Conservation (phyloP, 2,329 filamentous ascomycete species). For the Thielaviopsis euricoi region DNA sequence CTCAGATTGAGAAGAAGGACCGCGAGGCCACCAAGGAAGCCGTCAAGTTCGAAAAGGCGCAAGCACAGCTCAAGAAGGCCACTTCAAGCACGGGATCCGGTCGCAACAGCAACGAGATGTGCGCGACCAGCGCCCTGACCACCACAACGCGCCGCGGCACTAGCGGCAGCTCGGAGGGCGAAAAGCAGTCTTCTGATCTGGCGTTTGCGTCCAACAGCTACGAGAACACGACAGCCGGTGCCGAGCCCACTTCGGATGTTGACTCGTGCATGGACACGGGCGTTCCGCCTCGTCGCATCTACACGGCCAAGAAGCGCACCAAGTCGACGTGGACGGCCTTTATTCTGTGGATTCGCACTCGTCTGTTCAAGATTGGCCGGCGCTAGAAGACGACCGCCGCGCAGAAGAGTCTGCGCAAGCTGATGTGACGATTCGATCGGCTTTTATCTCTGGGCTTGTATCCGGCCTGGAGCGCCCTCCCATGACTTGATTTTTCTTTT, state of each 20-base stretch:
- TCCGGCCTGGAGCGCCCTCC: neutral
- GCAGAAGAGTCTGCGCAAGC: neutral
- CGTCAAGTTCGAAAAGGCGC: slow-evolving; percentile 30
- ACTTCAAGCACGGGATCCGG: slow-evolving; percentile 19
- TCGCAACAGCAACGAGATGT: slow-evolving; percentile 10
- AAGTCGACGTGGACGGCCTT: slow-evolving; percentile 46
- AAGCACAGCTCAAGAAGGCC: slow-evolving; percentile 25
- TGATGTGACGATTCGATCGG: neutral
- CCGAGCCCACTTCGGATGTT: slow-evolving; percentile 16
- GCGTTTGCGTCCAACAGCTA: slow-evolving; percentile 30
- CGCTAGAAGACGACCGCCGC: slow-evolving; percentile 15
- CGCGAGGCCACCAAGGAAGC: slow-evolving; percentile 41
- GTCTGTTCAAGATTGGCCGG: slow-evolving; percentile 25
- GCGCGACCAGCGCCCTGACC: neutral
- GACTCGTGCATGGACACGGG: slow-evolving; percentile 27
- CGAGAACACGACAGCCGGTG: slow-evolving; percentile 23
- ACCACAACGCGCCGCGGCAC: slow-evolving; percentile 11
- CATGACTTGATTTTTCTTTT: slow-evolving; percentile 1
- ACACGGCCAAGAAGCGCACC: slow-evolving; percentile 41
- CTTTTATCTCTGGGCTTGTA: neutral
- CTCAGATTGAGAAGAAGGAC: slow-evolving; percentile 40
- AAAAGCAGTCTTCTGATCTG: slow-evolving; percentile 21
- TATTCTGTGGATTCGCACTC: slow-evolving; percentile 46
- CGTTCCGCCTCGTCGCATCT: slow-evolving; percentile 22
- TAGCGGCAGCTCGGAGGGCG: slow-evolving; percentile 19